Evolutionary conservation across 208 protist species (phyloP), one percentile per base, ranked within the genome.

Genomic region (Entamoeba invadens): DNA sequence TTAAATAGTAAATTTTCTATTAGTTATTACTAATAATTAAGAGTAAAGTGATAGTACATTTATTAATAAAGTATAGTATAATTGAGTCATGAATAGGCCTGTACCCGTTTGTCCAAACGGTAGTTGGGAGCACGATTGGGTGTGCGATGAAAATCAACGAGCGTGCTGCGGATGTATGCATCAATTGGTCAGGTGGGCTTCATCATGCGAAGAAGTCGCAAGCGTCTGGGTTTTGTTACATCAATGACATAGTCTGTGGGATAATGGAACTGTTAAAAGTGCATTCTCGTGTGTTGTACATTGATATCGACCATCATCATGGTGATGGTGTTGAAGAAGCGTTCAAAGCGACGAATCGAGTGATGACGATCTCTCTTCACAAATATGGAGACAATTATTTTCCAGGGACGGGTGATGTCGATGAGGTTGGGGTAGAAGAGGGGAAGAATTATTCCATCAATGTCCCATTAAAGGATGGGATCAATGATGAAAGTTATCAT

Each of bases 231-330:
- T 99, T 99, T 95, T 99, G 99, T 96, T 99, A 99, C 96, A 97
- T 99, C 44, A 99, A 99, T 95, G 99, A 99, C 96, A 99, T 99
- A 95, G 99, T 99, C 5, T 96, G 99, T 16, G 98, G 96, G 44
- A 99, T 99, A 91, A 96, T 99, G 14, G 98, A 99, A 93, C 96
- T 99, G n/a, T 96, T 99, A 50, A 99, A 98, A 95, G 96, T 96
- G 44, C 94, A 98, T 94, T 44, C 95, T 42, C 96, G 98, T 72
- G 98, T 99, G 31, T 95, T 99, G 10, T 99, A 99, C 96, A 97
- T 99, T 50, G 99, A 99, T 96, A 98, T 99, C 92, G 99, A 99
- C 95, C 98, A 99, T 93, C 99, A 99, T 95, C 99, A 99, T 95
- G 99, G 99, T 44, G 99, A 99, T 95, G 99, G 99, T 68, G 98